Percentiles rank a stretch among this genome's conserved stretches.
Evolutionary conservation across 148 eudicot species (phyloP).

Genomic region (Fagopyrum homotropicum): DNA sequence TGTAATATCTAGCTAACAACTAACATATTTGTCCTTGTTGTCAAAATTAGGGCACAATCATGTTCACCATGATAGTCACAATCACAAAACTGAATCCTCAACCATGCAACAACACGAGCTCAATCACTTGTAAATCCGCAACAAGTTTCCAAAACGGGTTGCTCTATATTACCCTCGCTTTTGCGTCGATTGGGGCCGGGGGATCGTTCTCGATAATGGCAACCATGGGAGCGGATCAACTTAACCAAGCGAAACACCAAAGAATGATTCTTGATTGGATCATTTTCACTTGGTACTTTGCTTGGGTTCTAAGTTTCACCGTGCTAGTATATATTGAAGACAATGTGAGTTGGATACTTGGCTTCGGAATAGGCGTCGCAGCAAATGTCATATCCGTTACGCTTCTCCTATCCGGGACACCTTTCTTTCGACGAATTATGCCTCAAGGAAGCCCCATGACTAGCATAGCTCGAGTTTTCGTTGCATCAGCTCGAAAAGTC

Average conservation of each 20-base stretch:
- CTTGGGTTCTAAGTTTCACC: constrained; percentile 28
- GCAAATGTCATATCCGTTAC: constrained; percentile 25
- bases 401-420: constrained; percentile 30
- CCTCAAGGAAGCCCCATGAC: constrained; percentile 40
- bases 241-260: constrained; percentile 27
- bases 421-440: constrained; percentile 22
- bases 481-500: constrained; percentile 19
- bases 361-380: constrained; percentile 29
- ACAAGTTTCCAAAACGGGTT: constrained; percentile 26
- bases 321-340: constrained; percentile 39
- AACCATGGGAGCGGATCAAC: constrained; percentile 46
- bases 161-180: constrained; percentile 25
- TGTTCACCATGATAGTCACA: constrained; percentile 34
- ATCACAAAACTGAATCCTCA: constrained; percentile 27
- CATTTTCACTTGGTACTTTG: constrained; percentile 20
- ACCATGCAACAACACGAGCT: constrained; percentile 16
- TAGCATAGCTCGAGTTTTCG: constrained; percentile 43
- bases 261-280: constrained; percentile 40
- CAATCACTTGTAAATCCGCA: constrained; percentile 21
- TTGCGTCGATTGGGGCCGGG: constrained; percentile 37
- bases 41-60: constrained; percentile 29
- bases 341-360: constrained; percentile 41
- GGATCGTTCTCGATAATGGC: constrained; percentile 34
- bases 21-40: too few relatives aligned
- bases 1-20: too few relatives aligned